These are phyloP conservation scores for Marchantia polymorpha DNA, from an alignment of 225 moss, liverwort and hornwort genomes.

Conservation along the genomic window DNA sequence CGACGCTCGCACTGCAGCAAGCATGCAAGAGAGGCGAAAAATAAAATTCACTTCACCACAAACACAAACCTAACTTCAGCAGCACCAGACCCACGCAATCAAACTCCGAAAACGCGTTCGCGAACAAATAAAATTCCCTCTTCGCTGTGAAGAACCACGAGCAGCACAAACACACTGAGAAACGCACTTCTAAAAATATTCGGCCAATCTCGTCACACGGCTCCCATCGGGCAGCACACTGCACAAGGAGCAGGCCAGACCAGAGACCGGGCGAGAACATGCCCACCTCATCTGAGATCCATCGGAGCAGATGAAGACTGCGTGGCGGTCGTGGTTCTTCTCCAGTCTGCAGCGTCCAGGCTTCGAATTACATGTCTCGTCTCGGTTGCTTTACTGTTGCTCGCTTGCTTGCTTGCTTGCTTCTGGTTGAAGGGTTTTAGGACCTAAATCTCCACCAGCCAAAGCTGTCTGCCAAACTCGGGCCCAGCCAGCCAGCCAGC, in stretches of 20 bases:
- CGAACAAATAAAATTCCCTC: background rate
- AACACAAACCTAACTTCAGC: background rate
- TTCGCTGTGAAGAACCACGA: background rate
- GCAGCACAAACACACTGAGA: background rate
- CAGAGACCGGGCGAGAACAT: constrained; percentile 45
- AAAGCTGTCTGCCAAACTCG: too few relatives aligned
- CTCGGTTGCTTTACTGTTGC: background rate
- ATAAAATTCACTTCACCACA: background rate
- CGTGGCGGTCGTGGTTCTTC: constrained; percentile 17
- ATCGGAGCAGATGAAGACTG: background rate
- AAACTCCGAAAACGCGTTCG: background rate
- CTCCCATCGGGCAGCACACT: background rate
- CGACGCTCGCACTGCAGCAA: background rate
- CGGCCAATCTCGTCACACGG: background rate
- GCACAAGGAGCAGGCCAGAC: constrained; percentile 52
- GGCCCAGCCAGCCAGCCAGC: too few relatives aligned
- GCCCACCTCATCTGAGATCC: background rate
- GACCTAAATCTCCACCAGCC: background rate
- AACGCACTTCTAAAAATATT: background rate
- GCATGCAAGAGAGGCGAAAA: background rate
- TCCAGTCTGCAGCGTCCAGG: constrained; percentile 48
- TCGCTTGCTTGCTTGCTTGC: too few relatives aligned
- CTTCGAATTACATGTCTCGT: background rate
- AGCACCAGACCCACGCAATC: background rate
- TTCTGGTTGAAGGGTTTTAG: constrained; percentile 3